Conservation (phyloP, 202 grass and related monocot genomes). For the Carex sylvatica region DNA sequence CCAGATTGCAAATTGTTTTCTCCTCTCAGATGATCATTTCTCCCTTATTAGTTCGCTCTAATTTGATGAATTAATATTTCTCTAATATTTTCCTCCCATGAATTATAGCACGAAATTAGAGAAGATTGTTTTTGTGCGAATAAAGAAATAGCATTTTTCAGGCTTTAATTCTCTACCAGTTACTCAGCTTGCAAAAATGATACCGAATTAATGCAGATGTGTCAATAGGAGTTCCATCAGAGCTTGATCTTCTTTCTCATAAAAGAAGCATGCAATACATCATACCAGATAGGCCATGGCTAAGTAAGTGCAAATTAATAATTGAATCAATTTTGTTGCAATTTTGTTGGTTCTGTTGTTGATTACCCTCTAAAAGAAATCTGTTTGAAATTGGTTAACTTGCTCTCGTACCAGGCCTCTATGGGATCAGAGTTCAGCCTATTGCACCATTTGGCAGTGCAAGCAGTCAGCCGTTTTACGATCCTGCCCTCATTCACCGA, state of each 20-base stretch:
- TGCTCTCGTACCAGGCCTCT: slow-evolving; percentile 48
- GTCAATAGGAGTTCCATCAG: slow-evolving; percentile 46
- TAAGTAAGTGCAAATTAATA: slow-evolving; percentile 59
- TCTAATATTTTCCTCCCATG: slow-evolving; percentile 3
- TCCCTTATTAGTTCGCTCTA: not conserved
- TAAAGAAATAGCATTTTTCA: not conserved
- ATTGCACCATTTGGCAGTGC: slow-evolving; percentile 62
- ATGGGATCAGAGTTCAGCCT: slow-evolving; percentile 78
- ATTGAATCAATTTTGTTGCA: not conserved
- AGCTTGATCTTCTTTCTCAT: slow-evolving; percentile 51
- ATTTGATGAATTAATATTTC: not conserved
- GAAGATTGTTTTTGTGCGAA: not conserved
- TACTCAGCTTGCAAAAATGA: slow-evolving; percentile 17
- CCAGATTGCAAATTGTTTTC: not conserved
- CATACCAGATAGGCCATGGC: slow-evolving; percentile 81
- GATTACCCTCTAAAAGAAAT: slow-evolving; percentile 26
- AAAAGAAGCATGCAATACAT: slow-evolving; percentile 60
- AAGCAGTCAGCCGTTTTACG: slow-evolving; percentile 49
- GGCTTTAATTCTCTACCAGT: not conserved
- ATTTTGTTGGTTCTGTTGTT: slow-evolving; percentile 22
- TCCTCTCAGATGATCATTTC: not conserved
- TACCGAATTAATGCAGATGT: slow-evolving; percentile 48
- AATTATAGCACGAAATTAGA: not conserved
- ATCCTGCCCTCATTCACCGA: slow-evolving; percentile 78
- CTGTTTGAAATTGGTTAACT: slow-evolving; percentile 21